These are phyloP conservation scores for Powellomyces hirtus DNA, from an alignment of 192 early-diverging fungal species.

Conservation along the genomic window DNA sequence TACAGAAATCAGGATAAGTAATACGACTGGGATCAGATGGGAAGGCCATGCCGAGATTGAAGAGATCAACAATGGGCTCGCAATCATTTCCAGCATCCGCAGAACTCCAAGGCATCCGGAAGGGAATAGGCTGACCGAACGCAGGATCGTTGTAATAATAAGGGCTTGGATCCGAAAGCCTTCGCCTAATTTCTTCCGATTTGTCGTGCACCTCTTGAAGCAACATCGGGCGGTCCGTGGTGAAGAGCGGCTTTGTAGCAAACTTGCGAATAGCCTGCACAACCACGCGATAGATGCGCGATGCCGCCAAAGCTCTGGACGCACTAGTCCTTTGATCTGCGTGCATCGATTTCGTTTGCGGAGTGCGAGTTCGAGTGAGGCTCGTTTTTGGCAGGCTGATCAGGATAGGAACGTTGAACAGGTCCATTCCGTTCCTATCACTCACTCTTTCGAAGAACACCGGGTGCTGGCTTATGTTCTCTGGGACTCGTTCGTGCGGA, in stretches of 20 bases:
- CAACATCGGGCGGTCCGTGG: background rate
- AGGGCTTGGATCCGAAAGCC: background rate
- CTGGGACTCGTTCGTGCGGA: background rate
- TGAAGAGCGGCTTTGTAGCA: conserved; percentile 14
- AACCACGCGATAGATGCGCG: conserved; percentile 30
- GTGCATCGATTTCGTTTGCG: too few relatives aligned
- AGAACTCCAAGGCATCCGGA: too few relatives aligned
- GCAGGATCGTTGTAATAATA: background rate
- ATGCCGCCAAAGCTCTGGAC: too few relatives aligned
- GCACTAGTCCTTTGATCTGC: too few relatives aligned
- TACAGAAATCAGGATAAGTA: too few relatives aligned
- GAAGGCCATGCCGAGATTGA: background rate
- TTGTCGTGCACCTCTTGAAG: background rate
- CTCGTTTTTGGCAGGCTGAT: too few relatives aligned
- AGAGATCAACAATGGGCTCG: conserved; percentile 18
- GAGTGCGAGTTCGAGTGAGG: too few relatives aligned
- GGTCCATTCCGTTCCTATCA: too few relatives aligned
- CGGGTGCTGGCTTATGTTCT: conserved; percentile 1
- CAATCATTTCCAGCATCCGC: background rate
- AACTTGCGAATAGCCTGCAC: conserved; percentile 21
- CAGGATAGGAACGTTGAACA: too few relatives aligned
- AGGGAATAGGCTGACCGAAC: too few relatives aligned
- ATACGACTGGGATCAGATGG: too few relatives aligned
- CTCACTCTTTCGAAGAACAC: conserved; percentile 15
- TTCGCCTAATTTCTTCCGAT: background rate